Conservation (phyloP, 2,329 filamentous ascomycete species). For the Colletotrichum magnum region DNA sequence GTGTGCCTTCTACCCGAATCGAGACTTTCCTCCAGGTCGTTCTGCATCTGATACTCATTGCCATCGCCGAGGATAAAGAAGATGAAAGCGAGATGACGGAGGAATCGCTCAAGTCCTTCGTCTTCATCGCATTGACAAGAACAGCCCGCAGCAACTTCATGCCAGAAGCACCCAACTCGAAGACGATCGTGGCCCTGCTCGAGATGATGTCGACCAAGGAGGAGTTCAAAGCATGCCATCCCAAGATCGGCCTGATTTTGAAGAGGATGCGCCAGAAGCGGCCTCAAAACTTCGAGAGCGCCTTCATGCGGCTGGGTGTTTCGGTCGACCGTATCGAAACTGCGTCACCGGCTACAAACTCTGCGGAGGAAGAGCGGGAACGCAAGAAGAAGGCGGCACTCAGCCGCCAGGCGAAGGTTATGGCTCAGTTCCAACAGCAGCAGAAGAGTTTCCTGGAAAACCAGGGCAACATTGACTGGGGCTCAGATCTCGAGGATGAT, state of each 20-base stretch:
- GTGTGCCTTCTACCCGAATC: slow-evolving; percentile 84
- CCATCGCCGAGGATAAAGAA: slow-evolving; percentile 84
- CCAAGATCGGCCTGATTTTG: slow-evolving; percentile 87
- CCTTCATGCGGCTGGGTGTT: slow-evolving; percentile 75
- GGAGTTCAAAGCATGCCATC: slow-evolving; percentile 84
- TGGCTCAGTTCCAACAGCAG: slow-evolving; percentile 98
- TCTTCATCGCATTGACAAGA: slow-evolving; percentile 77
- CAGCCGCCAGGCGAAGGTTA: slow-evolving; percentile 91
- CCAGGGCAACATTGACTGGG: slow-evolving; percentile 90
- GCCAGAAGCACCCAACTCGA: slow-evolving; percentile 67
- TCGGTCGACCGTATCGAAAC: slow-evolving; percentile 85
- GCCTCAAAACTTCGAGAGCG: slow-evolving; percentile 78
- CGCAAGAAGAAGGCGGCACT: slow-evolving; percentile 91
- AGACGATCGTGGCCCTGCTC: slow-evolving; percentile 75
- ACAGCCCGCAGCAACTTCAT: slow-evolving; percentile 74
- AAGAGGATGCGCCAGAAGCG: slow-evolving; percentile 88
- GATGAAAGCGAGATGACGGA: slow-evolving; percentile 66
- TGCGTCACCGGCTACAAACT: slow-evolving; percentile 80
- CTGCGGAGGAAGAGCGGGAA: slow-evolving; percentile 81
- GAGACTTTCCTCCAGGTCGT: slow-evolving; percentile 95
- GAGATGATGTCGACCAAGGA: slow-evolving; percentile 75
- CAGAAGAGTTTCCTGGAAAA: slow-evolving; percentile 95
- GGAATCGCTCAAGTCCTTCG: slow-evolving; percentile 75
- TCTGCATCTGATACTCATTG: slow-evolving; percentile 87
- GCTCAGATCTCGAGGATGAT: slow-evolving; percentile 80